These are phyloP conservation scores for Colletotrichum sojae DNA, from an alignment of 2,329 filamentous ascomycete genomes.

Conservation along the genomic window DNA sequence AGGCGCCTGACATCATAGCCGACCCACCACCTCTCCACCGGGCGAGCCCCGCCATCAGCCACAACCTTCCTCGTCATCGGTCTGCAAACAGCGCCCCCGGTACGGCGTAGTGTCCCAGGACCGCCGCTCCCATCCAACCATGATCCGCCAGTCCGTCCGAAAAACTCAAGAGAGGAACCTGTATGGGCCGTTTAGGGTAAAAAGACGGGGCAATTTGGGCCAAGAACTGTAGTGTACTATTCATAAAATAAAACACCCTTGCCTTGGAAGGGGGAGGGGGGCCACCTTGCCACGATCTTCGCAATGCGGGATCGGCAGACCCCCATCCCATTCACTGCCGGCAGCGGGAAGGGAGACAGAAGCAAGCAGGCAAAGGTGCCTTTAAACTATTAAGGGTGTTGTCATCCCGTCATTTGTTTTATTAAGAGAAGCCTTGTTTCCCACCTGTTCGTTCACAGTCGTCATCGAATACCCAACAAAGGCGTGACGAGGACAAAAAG, in stretches of 20 bases:
- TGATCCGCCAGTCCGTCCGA: constrained; percentile 20
- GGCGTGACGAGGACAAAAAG: neutral
- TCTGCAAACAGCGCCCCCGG: constrained; percentile 33
- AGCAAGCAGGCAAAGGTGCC: neutral
- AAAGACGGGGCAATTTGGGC: neutral
- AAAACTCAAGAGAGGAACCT: neutral
- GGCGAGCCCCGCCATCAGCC: constrained; percentile 28
- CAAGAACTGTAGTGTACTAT: neutral
- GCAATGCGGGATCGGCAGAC: constrained; percentile 35
- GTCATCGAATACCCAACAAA: neutral
- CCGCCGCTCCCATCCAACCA: constrained; percentile 7
- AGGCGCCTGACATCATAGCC: constrained; percentile 37
- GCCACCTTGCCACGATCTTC: constrained; percentile 34
- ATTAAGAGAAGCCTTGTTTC: neutral
- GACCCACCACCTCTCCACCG: neutral
- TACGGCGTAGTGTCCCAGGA: constrained; percentile 13
- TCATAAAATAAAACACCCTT: constrained; percentile 2
- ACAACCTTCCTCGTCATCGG: constrained; percentile 38
- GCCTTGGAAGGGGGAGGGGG: neutral
- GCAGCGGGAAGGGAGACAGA: neutral
- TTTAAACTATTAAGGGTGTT: constrained; percentile 29
- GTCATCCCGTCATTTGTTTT: neutral
- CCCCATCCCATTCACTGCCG: constrained; percentile 16
- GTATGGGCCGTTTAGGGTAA: neutral
- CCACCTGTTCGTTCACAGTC: neutral